Percentiles rank a stretch among this genome's conserved stretches.
Conservation (phyloP, 345 rosid species). For the Hypericum perforatum region DNA sequence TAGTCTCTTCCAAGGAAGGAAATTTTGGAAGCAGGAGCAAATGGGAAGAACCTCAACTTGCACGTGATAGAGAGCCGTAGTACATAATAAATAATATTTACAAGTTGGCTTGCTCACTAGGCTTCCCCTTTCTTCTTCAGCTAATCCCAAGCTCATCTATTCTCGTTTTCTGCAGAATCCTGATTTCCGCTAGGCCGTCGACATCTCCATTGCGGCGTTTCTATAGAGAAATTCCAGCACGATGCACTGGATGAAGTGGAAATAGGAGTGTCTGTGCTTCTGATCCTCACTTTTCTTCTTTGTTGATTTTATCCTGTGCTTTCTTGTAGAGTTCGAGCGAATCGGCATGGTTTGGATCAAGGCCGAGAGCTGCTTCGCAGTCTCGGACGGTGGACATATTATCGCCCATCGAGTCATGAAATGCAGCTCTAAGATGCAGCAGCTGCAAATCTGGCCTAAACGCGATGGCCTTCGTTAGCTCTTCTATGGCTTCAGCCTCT, state of each 20-base stretch:
- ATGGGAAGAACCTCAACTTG: too few relatives aligned
- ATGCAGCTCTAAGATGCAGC: conserved; percentile 87
- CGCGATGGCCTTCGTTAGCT: conserved; percentile 66
- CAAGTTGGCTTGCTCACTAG: too few relatives aligned
- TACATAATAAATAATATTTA: too few relatives aligned
- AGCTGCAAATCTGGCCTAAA: conserved; percentile 95
- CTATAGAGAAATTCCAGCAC: too few relatives aligned
- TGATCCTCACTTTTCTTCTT: conserved; percentile 25
- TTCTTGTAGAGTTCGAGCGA: conserved; percentile 51
- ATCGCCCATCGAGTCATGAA: conserved; percentile 74
- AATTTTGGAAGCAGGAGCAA: too few relatives aligned
- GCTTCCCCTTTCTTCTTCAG: too few relatives aligned
- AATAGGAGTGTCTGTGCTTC: conserved; percentile 23
- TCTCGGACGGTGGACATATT: conserved; percentile 45
- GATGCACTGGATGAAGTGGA: conserved; percentile 2
- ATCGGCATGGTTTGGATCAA: conserved; percentile 57
- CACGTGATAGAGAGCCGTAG: too few relatives aligned
- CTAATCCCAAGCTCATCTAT: too few relatives aligned
- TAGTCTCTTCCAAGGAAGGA: too few relatives aligned
- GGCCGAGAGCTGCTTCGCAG: conserved; percentile 93
- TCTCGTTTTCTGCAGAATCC: too few relatives aligned
- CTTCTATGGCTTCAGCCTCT: conserved; percentile 77
- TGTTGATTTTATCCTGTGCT: conserved; percentile 34
- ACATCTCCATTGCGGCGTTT: too few relatives aligned
- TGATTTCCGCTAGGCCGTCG: too few relatives aligned